phyloP scores from a whole-genome alignment of 495 filamentous ascomycete species.

The Immersiella caudata region DNA sequence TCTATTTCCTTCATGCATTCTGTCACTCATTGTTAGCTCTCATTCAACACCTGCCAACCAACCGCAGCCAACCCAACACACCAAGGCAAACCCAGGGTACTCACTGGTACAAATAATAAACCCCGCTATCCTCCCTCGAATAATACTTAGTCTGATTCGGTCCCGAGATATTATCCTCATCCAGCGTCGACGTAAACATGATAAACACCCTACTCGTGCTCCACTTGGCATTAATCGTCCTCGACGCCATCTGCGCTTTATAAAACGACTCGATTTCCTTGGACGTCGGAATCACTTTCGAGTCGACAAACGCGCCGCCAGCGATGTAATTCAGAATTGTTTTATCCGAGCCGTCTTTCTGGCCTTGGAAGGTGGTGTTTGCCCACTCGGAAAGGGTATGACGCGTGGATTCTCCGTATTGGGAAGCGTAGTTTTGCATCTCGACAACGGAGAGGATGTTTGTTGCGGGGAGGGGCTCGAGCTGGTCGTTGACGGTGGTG shows the following conservation, averaged over 20 bases:
- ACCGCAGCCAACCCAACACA: not conserved
- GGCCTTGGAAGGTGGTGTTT: constrained; percentile 11
- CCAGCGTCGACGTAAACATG: constrained; percentile 10
- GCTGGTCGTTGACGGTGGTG: constrained; percentile 1
- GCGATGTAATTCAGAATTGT: constrained; percentile 12
- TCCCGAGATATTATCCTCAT: constrained; percentile 11
- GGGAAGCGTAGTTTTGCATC: constrained; percentile 3
- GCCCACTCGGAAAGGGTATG: constrained; percentile 9
- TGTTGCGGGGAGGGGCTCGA: not conserved
- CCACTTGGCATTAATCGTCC: constrained; percentile 17
- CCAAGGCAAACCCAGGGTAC: not conserved
- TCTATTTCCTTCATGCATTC: constrained; percentile 8
- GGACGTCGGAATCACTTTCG: not conserved
- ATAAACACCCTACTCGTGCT: constrained; percentile 10
- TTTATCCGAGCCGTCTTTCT: not conserved
- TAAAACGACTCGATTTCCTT: constrained; percentile 11
- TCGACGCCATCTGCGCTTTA: constrained; percentile 14
- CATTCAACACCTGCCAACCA: too few species aligned
- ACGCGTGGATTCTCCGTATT: constrained; percentile 5
- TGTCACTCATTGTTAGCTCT: not conserved
- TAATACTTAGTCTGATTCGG: constrained; percentile 16
- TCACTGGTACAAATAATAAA: constrained; percentile 14
- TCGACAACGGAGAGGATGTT: constrained; percentile 10
- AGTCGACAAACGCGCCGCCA: constrained; percentile 5
- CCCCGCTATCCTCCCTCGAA: constrained; percentile 14